Evolutionary conservation across 2,329 filamentous ascomycete genomes (phyloP).

Genomic region (Aspergillus candidus): DNA sequence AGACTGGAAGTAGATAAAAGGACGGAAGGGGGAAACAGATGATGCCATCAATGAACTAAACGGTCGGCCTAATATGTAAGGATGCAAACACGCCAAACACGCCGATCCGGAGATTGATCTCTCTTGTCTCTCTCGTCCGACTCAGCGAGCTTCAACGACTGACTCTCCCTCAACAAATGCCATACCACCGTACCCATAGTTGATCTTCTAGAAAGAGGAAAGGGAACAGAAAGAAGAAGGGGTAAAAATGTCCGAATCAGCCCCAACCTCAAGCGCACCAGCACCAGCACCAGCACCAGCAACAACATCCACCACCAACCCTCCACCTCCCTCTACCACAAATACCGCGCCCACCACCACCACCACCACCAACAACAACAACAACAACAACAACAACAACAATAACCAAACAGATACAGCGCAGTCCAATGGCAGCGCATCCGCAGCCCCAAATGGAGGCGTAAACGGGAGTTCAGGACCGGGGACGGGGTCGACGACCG

Average conservation of each 20-base stretch:
- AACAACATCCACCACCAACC: conserved; percentile 13
- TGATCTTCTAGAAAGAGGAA: no score
- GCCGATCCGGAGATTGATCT: conserved; percentile 19
- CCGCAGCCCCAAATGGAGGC: conserved; percentile 9
- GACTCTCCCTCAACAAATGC: no score
- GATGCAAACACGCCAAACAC: conserved; percentile 36
- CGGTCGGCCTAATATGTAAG: background rate
- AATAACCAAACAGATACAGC: conserved; percentile 7
- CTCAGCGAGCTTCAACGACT: no score
- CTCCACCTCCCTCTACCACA: conserved; percentile 13
- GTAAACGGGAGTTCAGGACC: conserved; percentile 16
- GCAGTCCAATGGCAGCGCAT: conserved; percentile 7
- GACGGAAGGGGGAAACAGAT: background rate
- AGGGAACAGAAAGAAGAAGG: no score
- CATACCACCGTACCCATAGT: no score
- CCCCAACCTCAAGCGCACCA: conserved; percentile 25
- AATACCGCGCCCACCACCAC: conserved; percentile 12
- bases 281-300: conserved; percentile 15
- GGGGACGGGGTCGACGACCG: conserved; percentile 14
- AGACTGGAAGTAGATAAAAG: background rate
- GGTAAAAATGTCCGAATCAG: conserved; percentile 36
- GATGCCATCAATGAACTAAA: background rate
- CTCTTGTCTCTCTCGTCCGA: background rate
- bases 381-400: conserved; percentile 18
- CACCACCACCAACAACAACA: conserved; percentile 17